phyloP scores from a whole-genome alignment of 441 rosid genomes.

The Rhodomyrtus psidioides region DNA sequence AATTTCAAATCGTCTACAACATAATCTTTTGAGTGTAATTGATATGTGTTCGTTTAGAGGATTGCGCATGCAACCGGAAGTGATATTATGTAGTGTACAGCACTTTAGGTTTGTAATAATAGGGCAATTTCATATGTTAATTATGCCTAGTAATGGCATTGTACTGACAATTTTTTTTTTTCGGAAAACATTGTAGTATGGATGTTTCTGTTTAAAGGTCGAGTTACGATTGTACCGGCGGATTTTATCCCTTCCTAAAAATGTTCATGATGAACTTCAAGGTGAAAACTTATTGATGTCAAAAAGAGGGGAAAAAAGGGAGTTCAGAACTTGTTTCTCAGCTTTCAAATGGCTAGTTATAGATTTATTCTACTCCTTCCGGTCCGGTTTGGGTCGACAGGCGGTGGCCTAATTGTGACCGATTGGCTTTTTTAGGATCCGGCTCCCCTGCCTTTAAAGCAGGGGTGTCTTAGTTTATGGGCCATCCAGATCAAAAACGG shows the following conservation, averaged over 20 bases:
- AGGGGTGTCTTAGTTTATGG: too few species aligned
- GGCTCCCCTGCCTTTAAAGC: too few species aligned
- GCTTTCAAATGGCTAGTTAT: not conserved
- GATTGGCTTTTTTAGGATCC: too few species aligned
- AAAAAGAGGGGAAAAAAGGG: not conserved
- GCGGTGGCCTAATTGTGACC: not conserved
- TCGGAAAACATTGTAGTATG: not conserved
- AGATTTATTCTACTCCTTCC: not conserved
- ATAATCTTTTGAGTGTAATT: not conserved
- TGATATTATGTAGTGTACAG: not conserved
- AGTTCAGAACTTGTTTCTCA: not conserved
- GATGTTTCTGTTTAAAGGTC: not conserved
- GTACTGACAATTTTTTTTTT: not conserved
- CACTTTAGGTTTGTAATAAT: not conserved
- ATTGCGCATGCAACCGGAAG: not conserved
- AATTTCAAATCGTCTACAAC: not conserved
- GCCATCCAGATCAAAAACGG: too few species aligned
- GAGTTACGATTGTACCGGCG: accelerated
- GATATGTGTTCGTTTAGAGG: not conserved
- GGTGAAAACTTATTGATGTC: not conserved
- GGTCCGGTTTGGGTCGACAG: not conserved
- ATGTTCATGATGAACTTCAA: not conserved
- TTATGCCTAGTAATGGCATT: not conserved
- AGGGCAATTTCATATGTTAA: not conserved
- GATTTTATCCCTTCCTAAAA: not conserved